Conservation (phyloP, 345 rosid genomes). For the Gossypium bickii region DNA sequence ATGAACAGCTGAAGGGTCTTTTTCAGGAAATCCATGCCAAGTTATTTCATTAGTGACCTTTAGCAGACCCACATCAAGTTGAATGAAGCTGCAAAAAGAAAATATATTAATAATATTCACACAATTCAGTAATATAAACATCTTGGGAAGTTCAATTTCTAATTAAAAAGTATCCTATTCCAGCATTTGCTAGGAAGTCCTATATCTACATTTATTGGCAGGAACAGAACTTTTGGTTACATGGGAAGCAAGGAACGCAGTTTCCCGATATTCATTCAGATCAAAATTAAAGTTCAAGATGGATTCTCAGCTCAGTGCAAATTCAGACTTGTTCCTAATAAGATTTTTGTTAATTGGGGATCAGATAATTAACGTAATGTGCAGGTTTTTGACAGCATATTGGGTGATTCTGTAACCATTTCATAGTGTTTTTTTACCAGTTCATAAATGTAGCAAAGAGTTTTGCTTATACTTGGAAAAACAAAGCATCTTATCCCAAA, state of each 20-base stretch:
- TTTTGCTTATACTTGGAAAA: not conserved
- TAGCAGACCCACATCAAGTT: conserved; percentile 89
- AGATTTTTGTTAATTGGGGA: not conserved
- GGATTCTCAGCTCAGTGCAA: not conserved
- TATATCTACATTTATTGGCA: not conserved
- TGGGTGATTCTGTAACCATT: not conserved
- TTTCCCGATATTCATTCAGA: not conserved
- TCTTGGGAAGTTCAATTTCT: conserved; percentile 6
- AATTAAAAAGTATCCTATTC: not conserved
- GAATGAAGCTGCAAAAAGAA: conserved; percentile 69
- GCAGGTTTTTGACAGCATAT: not conserved
- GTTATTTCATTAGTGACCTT: conserved; percentile 81
- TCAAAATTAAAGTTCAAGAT: not conserved
- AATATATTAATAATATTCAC: conserved; percentile 14
- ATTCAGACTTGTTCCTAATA: not conserved
- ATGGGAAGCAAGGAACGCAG: not conserved
- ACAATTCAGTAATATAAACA: not conserved
- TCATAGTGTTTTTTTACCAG: not conserved
- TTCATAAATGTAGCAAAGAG: not conserved
- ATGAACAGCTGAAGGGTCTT: conserved; percentile 91
- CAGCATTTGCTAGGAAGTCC: not conserved
- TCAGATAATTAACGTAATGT: not conserved
- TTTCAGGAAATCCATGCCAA: conserved; percentile 88
- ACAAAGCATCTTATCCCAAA: not conserved
- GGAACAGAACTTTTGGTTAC: not conserved